phyloP scores from a whole-genome alignment of 2,329 filamentous ascomycete species.

The Clonostachys byssicola region DNA sequence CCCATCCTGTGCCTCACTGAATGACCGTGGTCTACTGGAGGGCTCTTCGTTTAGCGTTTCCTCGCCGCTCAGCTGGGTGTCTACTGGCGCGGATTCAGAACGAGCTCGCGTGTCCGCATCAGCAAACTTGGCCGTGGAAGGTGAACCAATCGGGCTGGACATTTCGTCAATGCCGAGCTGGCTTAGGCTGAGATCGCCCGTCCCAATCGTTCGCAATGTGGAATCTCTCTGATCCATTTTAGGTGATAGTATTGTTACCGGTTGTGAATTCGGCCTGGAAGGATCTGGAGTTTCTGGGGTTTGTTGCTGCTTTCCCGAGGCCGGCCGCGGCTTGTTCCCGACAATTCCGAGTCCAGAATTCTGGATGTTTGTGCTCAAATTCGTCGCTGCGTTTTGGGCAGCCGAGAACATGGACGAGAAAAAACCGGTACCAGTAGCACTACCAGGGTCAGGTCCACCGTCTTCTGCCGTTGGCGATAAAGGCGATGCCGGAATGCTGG shows the following conservation, averaged over 20 bases:
- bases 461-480: slow-evolving; percentile 72
- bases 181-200: slow-evolving; percentile 83
- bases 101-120: slow-evolving; percentile 43
- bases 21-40: slow-evolving; percentile 39
- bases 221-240: slow-evolving; percentile 59
- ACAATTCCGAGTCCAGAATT: slow-evolving; percentile 56
- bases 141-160: slow-evolving; percentile 48
- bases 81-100: slow-evolving; percentile 56
- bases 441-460: slow-evolving; percentile 29
- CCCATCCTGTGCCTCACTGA: slow-evolving; percentile 42
- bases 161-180: slow-evolving; percentile 75
- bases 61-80: slow-evolving; percentile 21
- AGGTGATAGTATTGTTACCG: not conserved
- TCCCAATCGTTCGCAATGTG: slow-evolving; percentile 84
- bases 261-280: slow-evolving; percentile 15
- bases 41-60: slow-evolving; percentile 26
- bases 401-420: slow-evolving; percentile 92
- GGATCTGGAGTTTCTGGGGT: slow-evolving; percentile 4
- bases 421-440: slow-evolving; percentile 62
- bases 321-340: slow-evolving; percentile 18
- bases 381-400: slow-evolving; percentile 85
- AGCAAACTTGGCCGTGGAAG: slow-evolving; percentile 50
- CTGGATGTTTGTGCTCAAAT: slow-evolving; percentile 68
- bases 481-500: slow-evolving; percentile 67
- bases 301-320: not conserved